phyloP scores from a whole-genome alignment of 352 stramenopile species.

The Phytophthora colocasiae region DNA sequence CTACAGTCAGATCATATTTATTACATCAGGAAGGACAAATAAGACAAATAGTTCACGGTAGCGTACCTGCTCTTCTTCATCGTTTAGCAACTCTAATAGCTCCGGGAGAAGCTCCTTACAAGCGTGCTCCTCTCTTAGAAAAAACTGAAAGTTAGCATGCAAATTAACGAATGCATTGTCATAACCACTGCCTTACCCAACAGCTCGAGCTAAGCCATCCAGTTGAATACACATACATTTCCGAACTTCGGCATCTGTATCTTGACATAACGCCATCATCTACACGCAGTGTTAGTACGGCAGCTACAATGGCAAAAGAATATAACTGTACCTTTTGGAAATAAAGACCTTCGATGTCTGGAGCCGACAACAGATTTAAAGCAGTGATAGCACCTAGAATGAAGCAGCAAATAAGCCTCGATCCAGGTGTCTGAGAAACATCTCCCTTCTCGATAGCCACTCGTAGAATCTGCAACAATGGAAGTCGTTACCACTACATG shows the following conservation, averaged over 20 bases:
- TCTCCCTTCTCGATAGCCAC: slow-evolving; percentile 87
- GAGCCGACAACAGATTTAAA: slow-evolving; percentile 64
- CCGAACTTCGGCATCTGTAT: slow-evolving; percentile 84
- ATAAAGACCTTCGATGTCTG: slow-evolving; percentile 84
- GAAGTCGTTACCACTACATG: not conserved
- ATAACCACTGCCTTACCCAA: slow-evolving; percentile 49
- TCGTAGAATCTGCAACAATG: slow-evolving; percentile 66
- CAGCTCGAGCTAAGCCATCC: slow-evolving; percentile 69
- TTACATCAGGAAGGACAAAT: not conserved
- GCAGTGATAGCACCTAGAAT: slow-evolving; percentile 77
- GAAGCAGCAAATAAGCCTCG: slow-evolving; percentile 81
- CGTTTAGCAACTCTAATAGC: slow-evolving; percentile 77
- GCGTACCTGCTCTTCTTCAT: slow-evolving; percentile 78
- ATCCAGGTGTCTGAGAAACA: slow-evolving; percentile 78
- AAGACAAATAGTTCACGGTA: not conserved
- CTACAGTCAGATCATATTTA: slow-evolving; percentile 26
- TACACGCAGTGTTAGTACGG: slow-evolving; percentile 21
- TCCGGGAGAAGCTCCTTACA: slow-evolving; percentile 74
- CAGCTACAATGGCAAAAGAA: not conserved
- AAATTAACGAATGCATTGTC: too few relatives aligned
- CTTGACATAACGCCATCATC: slow-evolving; percentile 88
- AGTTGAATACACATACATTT: slow-evolving; percentile 88
- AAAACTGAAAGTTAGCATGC: too few relatives aligned
- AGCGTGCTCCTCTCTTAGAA: slow-evolving; percentile 63
- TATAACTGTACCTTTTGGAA: slow-evolving; percentile 72